phyloP scores from a whole-genome alignment of 352 stramenopile genomes.

The Peronospora farinosa region DNA sequence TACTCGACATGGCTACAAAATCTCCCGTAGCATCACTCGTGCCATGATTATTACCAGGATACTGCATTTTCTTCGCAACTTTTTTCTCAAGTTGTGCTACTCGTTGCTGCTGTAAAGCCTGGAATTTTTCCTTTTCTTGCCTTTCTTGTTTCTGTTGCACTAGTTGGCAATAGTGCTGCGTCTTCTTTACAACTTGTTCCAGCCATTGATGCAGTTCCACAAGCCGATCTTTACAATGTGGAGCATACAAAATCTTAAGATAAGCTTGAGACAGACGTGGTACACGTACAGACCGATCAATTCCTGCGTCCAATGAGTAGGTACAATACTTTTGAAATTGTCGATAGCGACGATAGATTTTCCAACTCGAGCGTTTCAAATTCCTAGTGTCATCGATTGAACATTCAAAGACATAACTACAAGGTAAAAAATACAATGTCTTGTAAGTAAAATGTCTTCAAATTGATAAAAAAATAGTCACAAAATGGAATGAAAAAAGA shows the following conservation, averaged over 20 bases:
- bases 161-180: constrained; percentile 47
- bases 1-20: constrained; percentile 8
- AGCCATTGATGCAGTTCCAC: constrained; percentile 71
- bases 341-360: constrained; percentile 80
- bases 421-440: too few relatives aligned
- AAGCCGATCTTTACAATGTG: constrained; percentile 71
- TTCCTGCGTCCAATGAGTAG: constrained; percentile 52
- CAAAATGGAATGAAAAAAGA: too few relatives aligned
- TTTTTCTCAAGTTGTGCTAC: constrained; percentile 18
- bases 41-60: constrained; percentile 11
- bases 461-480: too few relatives aligned
- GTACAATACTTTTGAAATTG: constrained; percentile 75
- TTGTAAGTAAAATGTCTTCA: too few relatives aligned
- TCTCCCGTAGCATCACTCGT: constrained; percentile 10
- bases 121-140: constrained; percentile 15
- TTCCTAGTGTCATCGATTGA: constrained; percentile 6
- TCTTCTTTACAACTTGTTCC: constrained; percentile 56
- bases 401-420: constrained; percentile 82
- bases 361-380: constrained; percentile 41
- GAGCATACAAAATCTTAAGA: constrained; percentile 75
- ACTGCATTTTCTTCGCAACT: constrained; percentile 11
- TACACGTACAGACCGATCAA: constrained; percentile 50
- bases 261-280: constrained; percentile 68
- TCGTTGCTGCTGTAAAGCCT: constrained; percentile 22
- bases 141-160: constrained; percentile 29